Conservation (phyloP, 2,329 filamentous ascomycete species). For the Aspergillus sp. region DNA sequence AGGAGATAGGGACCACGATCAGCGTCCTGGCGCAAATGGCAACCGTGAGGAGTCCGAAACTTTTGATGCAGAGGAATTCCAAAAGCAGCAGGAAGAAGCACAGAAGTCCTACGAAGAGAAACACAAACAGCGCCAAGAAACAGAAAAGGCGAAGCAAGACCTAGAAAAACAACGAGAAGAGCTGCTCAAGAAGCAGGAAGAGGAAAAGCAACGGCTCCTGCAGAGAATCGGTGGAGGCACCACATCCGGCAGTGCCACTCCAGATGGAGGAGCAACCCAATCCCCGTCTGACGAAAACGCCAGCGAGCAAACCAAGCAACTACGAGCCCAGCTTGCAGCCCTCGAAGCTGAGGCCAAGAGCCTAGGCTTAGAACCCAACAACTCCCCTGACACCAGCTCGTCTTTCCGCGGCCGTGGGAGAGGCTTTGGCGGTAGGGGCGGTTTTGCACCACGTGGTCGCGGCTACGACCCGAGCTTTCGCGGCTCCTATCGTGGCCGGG, state of each 20-base stretch:
- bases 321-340: conserved; percentile 55
- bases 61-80: conserved; percentile 55
- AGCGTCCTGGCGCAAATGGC: conserved; percentile 20
- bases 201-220: conserved; percentile 52
- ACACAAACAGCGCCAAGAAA: conserved; percentile 52
- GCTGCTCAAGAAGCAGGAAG: conserved; percentile 54
- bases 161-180: conserved; percentile 54
- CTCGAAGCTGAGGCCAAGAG: conserved; percentile 57
- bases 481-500: conserved; percentile 45
- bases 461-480: conserved; percentile 41
- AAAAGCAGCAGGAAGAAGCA: conserved; percentile 56
- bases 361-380: conserved; percentile 51
- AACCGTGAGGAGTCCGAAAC: conserved; percentile 41
- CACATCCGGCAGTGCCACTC: conserved; percentile 27
- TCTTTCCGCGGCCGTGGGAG: conserved; percentile 40
- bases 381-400: conserved; percentile 26
- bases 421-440: conserved; percentile 35
- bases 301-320: conserved; percentile 50
- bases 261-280: conserved; percentile 23
- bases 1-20: conserved; percentile 30
- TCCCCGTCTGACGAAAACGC: conserved; percentile 34
- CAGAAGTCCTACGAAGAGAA: conserved; percentile 58
- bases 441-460: conserved; percentile 40
- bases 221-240: conserved; percentile 47
- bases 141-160: conserved; percentile 50